These are phyloP conservation scores for Pythium dissotocum DNA, from an alignment of 352 stramenopile species.

Conservation along the genomic window DNA sequence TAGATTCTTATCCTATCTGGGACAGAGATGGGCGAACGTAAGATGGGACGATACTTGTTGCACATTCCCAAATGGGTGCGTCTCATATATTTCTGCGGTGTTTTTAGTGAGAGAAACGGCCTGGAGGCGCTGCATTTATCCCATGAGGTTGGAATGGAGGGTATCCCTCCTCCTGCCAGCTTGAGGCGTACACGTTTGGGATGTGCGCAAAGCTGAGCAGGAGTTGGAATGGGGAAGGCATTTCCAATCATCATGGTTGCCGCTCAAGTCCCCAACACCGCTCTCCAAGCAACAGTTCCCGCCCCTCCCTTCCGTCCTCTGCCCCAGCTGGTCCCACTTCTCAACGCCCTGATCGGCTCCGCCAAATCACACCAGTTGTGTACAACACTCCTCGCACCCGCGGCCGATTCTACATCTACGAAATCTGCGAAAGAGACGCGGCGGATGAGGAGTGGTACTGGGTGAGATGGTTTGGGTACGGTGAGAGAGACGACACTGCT, in stretches of 20 bases:
- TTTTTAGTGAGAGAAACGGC: background rate
- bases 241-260: conserved; percentile 4
- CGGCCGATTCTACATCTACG: conserved; percentile 3
- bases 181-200: conserved; percentile 5
- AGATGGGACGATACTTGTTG: conserved; percentile 1
- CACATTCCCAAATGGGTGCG: conserved; percentile 1
- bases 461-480: conserved; percentile 6
- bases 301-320: background rate
- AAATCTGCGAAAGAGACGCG: conserved; percentile 8
- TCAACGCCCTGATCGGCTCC: conserved; percentile 1
- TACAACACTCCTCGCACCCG: conserved; percentile 8
- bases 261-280: conserved; percentile 3
- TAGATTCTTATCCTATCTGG: background rate
- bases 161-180: background rate
- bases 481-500: background rate
- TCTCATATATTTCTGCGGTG: background rate
- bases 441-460: conserved; percentile 11
- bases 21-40: background rate
- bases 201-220: conserved; percentile 6
- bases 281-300: background rate
- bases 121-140: background rate
- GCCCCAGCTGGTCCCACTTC: background rate
- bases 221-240: conserved; percentile 1
- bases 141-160: background rate
- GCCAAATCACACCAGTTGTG: conserved; percentile 1